phyloP scores from a whole-genome alignment of 139 green algal genomes.

The Yamagishiella unicocca region DNA sequence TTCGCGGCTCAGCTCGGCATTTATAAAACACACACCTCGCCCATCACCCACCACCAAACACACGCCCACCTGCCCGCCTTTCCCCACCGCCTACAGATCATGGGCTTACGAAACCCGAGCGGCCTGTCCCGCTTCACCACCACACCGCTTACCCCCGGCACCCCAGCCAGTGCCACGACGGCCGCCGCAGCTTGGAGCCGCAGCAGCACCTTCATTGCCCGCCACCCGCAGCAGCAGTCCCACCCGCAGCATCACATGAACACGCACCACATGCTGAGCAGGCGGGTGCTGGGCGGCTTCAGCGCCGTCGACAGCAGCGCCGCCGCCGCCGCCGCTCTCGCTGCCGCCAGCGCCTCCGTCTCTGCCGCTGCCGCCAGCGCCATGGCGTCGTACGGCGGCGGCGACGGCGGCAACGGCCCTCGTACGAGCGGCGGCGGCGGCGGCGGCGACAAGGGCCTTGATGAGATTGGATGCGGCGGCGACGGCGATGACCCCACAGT shows the following conservation, averaged over 20 bases:
- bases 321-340: background rate
- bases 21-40: too few species aligned
- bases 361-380: too few species aligned
- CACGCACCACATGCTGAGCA: background rate
- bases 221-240: background rate
- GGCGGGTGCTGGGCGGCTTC: background rate
- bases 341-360: too few species aligned
- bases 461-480: too few species aligned
- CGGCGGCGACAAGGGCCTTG: background rate
- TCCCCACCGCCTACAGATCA: background rate
- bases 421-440: too few species aligned
- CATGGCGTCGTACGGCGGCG: too few species aligned
- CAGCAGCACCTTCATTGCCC: background rate
- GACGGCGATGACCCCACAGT: background rate
- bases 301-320: background rate
- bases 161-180: background rate
- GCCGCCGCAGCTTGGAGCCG: background rate
- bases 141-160: background rate
- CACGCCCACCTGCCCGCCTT: too few species aligned
- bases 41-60: too few species aligned
- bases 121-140: constrained; percentile 7
- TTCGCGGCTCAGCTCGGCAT: too few species aligned
- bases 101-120: background rate
- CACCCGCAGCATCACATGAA: background rate
- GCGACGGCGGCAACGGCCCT: too few species aligned